phyloP scores from a whole-genome alignment of 2,329 filamentous ascomycete genomes.

The Xylariaceae sp. region DNA sequence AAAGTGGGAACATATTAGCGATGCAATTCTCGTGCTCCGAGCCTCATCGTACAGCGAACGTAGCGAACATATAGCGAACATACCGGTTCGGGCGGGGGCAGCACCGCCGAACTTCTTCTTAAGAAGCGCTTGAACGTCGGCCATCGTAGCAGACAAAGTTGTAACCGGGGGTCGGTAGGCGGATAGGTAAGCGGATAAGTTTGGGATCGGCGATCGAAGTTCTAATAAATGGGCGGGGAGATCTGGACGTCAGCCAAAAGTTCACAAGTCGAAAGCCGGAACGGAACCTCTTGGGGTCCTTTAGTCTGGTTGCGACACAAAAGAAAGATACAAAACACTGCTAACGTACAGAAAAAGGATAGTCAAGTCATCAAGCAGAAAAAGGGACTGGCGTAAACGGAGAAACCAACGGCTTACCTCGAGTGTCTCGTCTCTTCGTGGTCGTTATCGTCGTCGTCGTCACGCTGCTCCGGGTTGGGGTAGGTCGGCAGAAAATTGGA shows the following conservation, averaged over 20 bases:
- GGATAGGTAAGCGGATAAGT: conserved; percentile 2
- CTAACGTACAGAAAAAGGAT: background rate
- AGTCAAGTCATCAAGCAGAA: background rate
- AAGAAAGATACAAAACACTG: background rate
- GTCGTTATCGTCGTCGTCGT: conserved; percentile 8
- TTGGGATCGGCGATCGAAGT: conserved; percentile 4
- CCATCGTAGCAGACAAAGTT: conserved; percentile 24
- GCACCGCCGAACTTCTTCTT: conserved; percentile 34
- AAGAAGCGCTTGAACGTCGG: conserved; percentile 41
- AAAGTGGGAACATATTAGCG: conserved; percentile 10
- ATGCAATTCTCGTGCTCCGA: background rate
- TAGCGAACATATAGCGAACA: conserved; percentile 9
- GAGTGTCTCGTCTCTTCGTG: conserved; percentile 3
- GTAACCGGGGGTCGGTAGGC: conserved; percentile 3
- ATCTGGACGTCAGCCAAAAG: conserved; percentile 4
- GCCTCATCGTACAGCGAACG: no score
- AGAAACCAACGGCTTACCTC: conserved; percentile 5
- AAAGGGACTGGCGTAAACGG: no score
- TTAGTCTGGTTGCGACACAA: background rate
- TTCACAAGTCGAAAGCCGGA: background rate
- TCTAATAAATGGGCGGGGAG: conserved; percentile 11
- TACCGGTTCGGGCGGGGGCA: conserved; percentile 33
- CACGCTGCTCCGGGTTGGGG: conserved; percentile 12
- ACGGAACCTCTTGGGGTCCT: background rate
- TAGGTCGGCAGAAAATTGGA: conserved; percentile 26